These are phyloP conservation scores for Alternaria incomplexa DNA, from an alignment of 2,329 filamentous ascomycete species.

Conservation along the genomic window DNA sequence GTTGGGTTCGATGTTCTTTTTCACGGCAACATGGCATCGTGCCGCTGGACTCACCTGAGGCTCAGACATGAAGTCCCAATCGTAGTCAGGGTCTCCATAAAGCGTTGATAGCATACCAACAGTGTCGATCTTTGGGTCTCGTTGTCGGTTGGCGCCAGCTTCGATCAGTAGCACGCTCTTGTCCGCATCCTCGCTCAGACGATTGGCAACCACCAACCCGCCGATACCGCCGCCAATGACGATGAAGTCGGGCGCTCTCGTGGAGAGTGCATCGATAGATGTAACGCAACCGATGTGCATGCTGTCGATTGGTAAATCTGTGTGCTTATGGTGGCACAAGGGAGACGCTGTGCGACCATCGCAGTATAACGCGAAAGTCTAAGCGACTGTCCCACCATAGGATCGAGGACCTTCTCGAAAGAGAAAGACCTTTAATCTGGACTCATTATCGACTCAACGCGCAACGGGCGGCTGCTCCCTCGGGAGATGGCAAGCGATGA, in stretches of 20 bases:
- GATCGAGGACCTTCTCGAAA: not conserved
- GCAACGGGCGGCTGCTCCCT: not conserved
- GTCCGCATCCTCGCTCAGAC: not conserved
- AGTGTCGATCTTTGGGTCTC: not conserved
- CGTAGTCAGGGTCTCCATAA: not conserved
- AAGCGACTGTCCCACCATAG: not conserved
- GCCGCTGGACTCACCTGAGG: not conserved
- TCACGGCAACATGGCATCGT: not conserved
- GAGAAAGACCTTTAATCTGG: not conserved
- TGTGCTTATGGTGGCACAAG: not conserved
- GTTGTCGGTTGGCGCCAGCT: not conserved
- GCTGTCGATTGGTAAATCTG: not conserved
- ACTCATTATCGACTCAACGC: not conserved
- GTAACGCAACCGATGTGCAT: not conserved
- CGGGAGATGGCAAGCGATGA: not conserved
- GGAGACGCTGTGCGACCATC: not conserved
- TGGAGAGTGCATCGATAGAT: not conserved
- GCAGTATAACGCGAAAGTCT: not conserved
- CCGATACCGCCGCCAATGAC: not conserved
- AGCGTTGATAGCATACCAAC: not conserved
- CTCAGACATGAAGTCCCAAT: not conserved
- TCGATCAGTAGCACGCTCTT: not conserved
- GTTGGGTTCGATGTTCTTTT: not conserved
- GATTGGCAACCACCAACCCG: not conserved
- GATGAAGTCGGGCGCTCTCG: not conserved